Percentiles rank a stretch among this genome's conserved stretches.
These are phyloP conservation scores for Salix purpurea DNA, from an alignment of 345 rosid genomes.

Conservation along the genomic window DNA sequence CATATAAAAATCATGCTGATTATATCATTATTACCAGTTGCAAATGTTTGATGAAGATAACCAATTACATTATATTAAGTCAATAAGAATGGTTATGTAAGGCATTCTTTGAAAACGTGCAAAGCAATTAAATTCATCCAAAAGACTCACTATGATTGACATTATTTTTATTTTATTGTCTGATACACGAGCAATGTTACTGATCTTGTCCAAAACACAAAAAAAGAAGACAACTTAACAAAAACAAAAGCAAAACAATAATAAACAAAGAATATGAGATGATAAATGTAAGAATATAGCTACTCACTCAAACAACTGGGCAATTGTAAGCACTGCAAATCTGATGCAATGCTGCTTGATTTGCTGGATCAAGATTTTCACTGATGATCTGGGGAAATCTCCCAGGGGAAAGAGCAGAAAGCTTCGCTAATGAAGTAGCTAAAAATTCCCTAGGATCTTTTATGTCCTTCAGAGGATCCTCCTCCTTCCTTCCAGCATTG, in stretches of 20 bases:
- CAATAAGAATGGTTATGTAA: not conserved
- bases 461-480: slow-evolving; percentile 75
- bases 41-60: not conserved
- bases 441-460: slow-evolving; percentile 76
- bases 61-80: not conserved
- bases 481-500: slow-evolving; percentile 89
- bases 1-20: not conserved
- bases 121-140: not conserved
- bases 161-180: not conserved
- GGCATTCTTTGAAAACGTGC: not conserved
- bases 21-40: not conserved
- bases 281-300: not conserved
- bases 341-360: slow-evolving; percentile 65
- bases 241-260: not conserved
- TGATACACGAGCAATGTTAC: not conserved
- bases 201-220: not conserved
- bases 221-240: not conserved
- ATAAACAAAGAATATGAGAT: not conserved
- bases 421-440: slow-evolving; percentile 57
- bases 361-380: slow-evolving; percentile 64
- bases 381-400: slow-evolving; percentile 67
- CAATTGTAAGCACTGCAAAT: slow-evolving; percentile 60
- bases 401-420: slow-evolving; percentile 65
- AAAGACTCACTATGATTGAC: not conserved
- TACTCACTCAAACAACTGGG: slow-evolving; percentile 59